phyloP scores from a whole-genome alignment of 2,329 filamentous ascomycete genomes.

The Chaetomiaceae sp. region DNA sequence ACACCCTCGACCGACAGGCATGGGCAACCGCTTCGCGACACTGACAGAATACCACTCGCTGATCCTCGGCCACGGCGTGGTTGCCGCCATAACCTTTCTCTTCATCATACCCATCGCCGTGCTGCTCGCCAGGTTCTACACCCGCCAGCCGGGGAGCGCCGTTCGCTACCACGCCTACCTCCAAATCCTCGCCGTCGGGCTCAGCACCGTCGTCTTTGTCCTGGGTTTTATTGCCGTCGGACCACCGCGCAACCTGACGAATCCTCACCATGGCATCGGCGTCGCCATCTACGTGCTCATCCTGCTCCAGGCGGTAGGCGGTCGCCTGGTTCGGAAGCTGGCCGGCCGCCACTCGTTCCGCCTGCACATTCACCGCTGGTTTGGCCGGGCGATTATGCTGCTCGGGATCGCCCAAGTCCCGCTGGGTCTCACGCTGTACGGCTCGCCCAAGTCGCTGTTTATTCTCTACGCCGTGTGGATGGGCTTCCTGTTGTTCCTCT shows the following conservation, averaged over 20 bases:
- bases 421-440: constrained; percentile 85
- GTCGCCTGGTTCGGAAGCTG: constrained; percentile 56
- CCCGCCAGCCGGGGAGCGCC: constrained; percentile 55
- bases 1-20: constrained; percentile 49
- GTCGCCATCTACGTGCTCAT: constrained; percentile 72
- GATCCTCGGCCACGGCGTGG: constrained; percentile 65
- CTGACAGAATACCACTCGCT: constrained; percentile 66
- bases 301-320: constrained; percentile 65
- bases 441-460: constrained; percentile 80
- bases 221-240: constrained; percentile 78
- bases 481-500: constrained; percentile 65
- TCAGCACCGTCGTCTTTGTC: constrained; percentile 68
- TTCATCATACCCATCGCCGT: constrained; percentile 70
- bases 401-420: constrained; percentile 84
- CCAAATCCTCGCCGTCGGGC: constrained; percentile 62
- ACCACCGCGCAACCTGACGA: constrained; percentile 64
- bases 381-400: constrained; percentile 71
- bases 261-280: constrained; percentile 82
- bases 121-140: constrained; percentile 68
- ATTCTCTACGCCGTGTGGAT: constrained; percentile 80
- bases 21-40: constrained; percentile 74
- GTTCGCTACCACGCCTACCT: constrained; percentile 70
- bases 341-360: constrained; percentile 46
- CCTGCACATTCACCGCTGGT: constrained; percentile 78
- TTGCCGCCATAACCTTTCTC: constrained; percentile 70